Conservation (phyloP, 768 basidiomycete species). For the Podaxis sp. region DNA sequence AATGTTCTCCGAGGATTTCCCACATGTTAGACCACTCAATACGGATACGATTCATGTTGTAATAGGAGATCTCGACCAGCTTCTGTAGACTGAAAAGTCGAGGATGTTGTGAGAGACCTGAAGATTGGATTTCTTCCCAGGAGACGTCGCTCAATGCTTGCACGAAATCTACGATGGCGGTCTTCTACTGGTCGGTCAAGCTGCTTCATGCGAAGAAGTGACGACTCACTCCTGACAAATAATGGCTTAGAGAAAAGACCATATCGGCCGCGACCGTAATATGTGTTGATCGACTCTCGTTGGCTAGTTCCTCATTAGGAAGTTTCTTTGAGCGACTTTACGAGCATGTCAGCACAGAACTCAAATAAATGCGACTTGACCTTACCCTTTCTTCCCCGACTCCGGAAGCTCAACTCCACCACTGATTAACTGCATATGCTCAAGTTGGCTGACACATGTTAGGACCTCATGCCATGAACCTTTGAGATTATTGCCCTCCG, state of each 20-base stretch:
- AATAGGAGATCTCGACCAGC: slow-evolving; percentile 98
- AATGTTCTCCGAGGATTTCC: slow-evolving; percentile 97
- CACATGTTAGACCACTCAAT: slow-evolving; percentile 98
- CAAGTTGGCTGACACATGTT: slow-evolving; percentile 95
- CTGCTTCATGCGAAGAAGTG: neutral
- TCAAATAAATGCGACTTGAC: slow-evolving; percentile 6
- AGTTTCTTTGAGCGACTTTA: slow-evolving; percentile 51
- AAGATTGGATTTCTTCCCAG: slow-evolving; percentile 99
- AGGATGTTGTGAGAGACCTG: slow-evolving; percentile 89
- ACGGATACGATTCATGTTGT: slow-evolving; percentile 98
- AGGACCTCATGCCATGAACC: slow-evolving; percentile 95
- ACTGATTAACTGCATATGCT: slow-evolving; percentile 97
- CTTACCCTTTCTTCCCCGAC: slow-evolving; percentile 75
- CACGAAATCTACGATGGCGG: slow-evolving; percentile 96
- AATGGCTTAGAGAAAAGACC: slow-evolving; percentile 96
- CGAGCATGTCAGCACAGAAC: slow-evolving; percentile 4
- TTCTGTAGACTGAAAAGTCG: slow-evolving; percentile 97
- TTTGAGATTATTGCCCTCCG: slow-evolving; percentile 95
- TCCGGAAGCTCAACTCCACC: slow-evolving; percentile 85
- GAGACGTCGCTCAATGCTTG: slow-evolving; percentile 94
- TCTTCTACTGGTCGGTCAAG: slow-evolving; percentile 39
- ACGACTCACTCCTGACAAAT: slow-evolving; percentile 83
- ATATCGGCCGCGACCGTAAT: slow-evolving; percentile 99
- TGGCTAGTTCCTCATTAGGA: slow-evolving; percentile 90
- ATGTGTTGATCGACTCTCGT: slow-evolving; percentile 94